Conservation (phyloP, 2,329 filamentous ascomycete genomes). For the Sporothrix curviconia region DNA sequence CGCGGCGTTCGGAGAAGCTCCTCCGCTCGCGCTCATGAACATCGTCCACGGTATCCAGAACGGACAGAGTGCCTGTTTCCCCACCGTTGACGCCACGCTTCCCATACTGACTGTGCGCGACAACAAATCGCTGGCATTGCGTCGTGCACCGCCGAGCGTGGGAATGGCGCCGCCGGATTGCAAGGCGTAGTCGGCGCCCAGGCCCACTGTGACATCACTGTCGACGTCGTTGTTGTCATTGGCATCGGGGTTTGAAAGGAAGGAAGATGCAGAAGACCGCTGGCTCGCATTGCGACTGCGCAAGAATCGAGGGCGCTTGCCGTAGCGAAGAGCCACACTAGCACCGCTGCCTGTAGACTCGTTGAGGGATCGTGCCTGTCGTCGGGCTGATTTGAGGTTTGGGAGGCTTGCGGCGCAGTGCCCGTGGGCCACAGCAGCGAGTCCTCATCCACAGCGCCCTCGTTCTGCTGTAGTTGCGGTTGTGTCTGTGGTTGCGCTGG, state of each 20-base stretch:
- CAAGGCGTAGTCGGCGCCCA: slow-evolving; percentile 68
- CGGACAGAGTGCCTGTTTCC: slow-evolving; percentile 43
- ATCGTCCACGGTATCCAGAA: slow-evolving; percentile 44
- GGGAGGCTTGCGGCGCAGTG: neutral
- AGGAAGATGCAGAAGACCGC: slow-evolving; percentile 55
- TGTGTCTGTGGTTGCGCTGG: neutral
- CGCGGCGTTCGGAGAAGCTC: slow-evolving; percentile 64
- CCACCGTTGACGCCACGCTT: slow-evolving; percentile 73
- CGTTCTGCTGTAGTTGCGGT: neutral
- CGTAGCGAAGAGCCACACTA: slow-evolving; percentile 41
- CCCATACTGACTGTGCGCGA: slow-evolving; percentile 78
- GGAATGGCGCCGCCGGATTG: slow-evolving; percentile 74
- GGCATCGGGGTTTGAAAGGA: slow-evolving; percentile 46
- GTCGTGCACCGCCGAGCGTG: slow-evolving; percentile 42
- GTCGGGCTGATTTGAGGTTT: slow-evolving; percentile 25
- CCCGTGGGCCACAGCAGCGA: neutral
- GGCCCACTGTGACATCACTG: slow-evolving; percentile 66
- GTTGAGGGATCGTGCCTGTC: slow-evolving; percentile 24
- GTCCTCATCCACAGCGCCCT: neutral
- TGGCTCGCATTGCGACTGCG: slow-evolving; percentile 52
- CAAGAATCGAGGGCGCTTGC: slow-evolving; percentile 50
- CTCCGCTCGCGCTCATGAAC: slow-evolving; percentile 24
- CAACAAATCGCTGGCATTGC: slow-evolving; percentile 49
- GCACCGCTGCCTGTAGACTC: slow-evolving; percentile 2
- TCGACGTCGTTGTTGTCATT: slow-evolving; percentile 53